Base-by-base conservation (phyloP, 805 yeast genomes). In the Huiozyma sinensis region DNA sequence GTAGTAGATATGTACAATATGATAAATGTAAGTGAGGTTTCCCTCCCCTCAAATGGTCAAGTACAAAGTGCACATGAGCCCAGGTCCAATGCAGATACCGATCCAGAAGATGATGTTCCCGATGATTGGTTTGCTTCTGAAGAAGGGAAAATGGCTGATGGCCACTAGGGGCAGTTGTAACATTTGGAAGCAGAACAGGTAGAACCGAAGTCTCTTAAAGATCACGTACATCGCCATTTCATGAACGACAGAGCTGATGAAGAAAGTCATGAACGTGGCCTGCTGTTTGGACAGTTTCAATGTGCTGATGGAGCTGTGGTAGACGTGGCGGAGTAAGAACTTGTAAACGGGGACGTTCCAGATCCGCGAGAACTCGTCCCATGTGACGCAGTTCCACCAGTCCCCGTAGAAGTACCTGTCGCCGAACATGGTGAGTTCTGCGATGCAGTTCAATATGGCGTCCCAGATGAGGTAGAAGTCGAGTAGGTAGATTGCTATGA, bases 261-360 rank as follows among this genome's bases (percentile, higher is more conserved):
- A 56, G 56, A 87, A 87, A 2, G 95, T 86, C 55, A 83, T 61
- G 28, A 87, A 57, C 1, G 94, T 81, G 0, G 97, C 97, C 39
- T 72, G 69, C 1, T 55, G 47, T 57, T 79, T 85, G 48, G 77
- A 74, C 45, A 89, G 66, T 31, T 78, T 70, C 44, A 88, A 70
- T 0, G 87, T 79, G 51, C 92, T 77, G 45, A 90, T 83, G 7
- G 92, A 78, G 28, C 94, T 80, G 60, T 89, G 96, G 61, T 92
- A 94, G 2, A 92, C 98, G 59, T 94, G 99, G 50, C 97, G 74
- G 38, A 89, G 68, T 46, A 92, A 67, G 53, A 92, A 92, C 56
- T 78, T 75, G 61, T 92, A 96, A 27, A 92, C 97, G 0, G 97
- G 96, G 9, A 76, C 74, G 61, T 92, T 92, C 98, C 99, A 94